Evolutionary conservation across 139 green algal species (phyloP), one percentile per base, ranked within the genome.

Genomic region (Nannochloris sp.): DNA sequence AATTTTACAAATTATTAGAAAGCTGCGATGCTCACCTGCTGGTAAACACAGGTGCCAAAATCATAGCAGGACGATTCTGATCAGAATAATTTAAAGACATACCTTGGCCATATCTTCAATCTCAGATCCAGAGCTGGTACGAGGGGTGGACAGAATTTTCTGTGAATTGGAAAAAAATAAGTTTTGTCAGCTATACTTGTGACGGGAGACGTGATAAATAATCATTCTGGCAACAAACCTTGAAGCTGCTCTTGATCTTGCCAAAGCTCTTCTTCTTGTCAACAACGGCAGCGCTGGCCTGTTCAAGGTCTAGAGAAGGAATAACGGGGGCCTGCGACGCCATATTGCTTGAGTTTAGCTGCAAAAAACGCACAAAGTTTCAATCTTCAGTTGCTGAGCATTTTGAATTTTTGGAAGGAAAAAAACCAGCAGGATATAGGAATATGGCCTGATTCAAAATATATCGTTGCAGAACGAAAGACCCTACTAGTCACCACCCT

Each of bases 241-340:
- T 68, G 61, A 68, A 39, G n/a, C 23, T 37, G 30, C 34, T 30
- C 24, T 38, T 56, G 10, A 68, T 61, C 36, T 68, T 68, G 38
- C 15, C 13, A 15, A 68, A 29, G 44, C 61, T 68, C 61, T 60
- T 68, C 44, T 62, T 68, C 61, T 48, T 68, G 15, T 36, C 39
- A 12, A 60, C 27, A 25, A 25, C 23, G n/a, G 12, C 56, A 38
- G 12, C 9, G 2, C n/a, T 14, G 14, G 56, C 56, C 8, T 23
- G 19, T 9, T 64, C 56, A 23, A 64, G 25, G 32, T 64, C 56
- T 25, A 54, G 15, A n/a, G 39, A n/a, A 19, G 39, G 61, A n/a
- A 68, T 31, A 33, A 33, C 34, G n/a, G 61, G 61, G n/a, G n/a
- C n/a, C n/a, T n/a, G n/a, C n/a, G n/a, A n/a, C n/a, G n/a, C n/a